A percentile compares a stretch with the other conserved stretches of the same genome.
phyloP scores from a whole-genome alignment of 2,329 filamentous ascomycete species.

The Calonectria leucothoes region DNA sequence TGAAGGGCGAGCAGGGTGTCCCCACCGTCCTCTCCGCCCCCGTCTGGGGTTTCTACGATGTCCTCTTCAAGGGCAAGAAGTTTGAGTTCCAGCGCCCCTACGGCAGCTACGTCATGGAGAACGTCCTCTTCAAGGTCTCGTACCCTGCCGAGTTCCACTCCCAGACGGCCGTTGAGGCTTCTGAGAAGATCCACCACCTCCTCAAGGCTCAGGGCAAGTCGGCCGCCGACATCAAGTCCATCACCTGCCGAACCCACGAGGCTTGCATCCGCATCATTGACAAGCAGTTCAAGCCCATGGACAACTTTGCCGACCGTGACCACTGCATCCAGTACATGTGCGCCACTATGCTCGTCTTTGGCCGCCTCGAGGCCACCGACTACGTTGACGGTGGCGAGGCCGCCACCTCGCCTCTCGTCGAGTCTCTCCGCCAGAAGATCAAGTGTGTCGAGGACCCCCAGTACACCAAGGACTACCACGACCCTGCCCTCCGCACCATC shows the following conservation, averaged over 20 bases:
- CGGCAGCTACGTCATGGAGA: slow-evolving; percentile 99
- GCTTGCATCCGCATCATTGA: slow-evolving; percentile 99
- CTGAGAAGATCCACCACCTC: slow-evolving; percentile 86
- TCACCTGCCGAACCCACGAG: slow-evolving; percentile 97
- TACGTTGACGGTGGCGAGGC: slow-evolving; percentile 95
- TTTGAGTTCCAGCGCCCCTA: slow-evolving; percentile 97
- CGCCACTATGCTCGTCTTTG: slow-evolving; percentile 93
- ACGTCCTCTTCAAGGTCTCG: slow-evolving; percentile 99
- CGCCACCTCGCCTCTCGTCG: slow-evolving; percentile 88
- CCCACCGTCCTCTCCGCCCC: slow-evolving; percentile 93
- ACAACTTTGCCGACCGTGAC: slow-evolving; percentile 99
- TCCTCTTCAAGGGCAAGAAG: slow-evolving; percentile 94
- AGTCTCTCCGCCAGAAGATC: slow-evolving; percentile 93
- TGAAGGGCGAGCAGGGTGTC: slow-evolving; percentile 90
- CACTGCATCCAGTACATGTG: slow-evolving; percentile 99
- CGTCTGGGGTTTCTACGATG: slow-evolving; percentile 98
- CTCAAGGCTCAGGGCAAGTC: slow-evolving; percentile 89
- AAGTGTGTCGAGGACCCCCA: slow-evolving; percentile 95
- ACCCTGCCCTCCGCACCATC: slow-evolving; percentile 93
- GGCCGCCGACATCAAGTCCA: slow-evolving; percentile 90
- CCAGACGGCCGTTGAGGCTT: slow-evolving; percentile 96
- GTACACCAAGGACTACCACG: slow-evolving; percentile 96
- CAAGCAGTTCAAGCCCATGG: slow-evolving; percentile 99
- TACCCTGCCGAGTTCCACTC: slow-evolving; percentile 99
- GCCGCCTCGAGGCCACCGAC: slow-evolving; percentile 91